Evolutionary conservation across 768 basidiomycete species (phyloP).

Genomic region (Lenzites betulinus): DNA sequence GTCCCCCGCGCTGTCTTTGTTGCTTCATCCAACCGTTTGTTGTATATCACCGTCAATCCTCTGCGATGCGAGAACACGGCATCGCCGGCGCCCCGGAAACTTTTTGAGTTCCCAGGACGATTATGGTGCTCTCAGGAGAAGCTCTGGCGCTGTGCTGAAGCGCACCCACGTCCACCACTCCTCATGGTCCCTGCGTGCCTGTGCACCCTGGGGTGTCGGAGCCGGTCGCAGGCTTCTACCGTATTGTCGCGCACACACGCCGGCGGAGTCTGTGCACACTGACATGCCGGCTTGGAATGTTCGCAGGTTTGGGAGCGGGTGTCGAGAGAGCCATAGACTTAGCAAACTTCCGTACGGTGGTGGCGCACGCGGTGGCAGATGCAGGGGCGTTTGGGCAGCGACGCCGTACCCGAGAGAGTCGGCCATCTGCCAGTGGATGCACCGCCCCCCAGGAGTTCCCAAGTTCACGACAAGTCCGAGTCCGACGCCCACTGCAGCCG

Average conservation of each 20-base stretch:
- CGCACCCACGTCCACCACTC: background rate
- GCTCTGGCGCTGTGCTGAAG: background rate
- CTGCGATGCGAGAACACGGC: background rate
- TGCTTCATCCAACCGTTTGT: background rate
- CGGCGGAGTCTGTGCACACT: background rate
- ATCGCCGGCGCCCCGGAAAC: background rate
- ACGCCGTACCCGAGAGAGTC: constrained; percentile 1
- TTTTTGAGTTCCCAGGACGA: background rate
- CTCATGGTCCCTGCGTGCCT: background rate
- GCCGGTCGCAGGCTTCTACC: background rate
- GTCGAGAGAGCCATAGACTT: background rate
- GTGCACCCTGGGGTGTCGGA: background rate
- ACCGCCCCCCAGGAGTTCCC: background rate
- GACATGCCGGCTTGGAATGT: background rate
- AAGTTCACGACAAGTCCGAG: background rate
- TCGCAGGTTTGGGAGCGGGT: background rate
- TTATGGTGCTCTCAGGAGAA: background rate
- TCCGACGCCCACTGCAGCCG: background rate
- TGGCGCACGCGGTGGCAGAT: constrained; percentile 3
- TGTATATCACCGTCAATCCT: constrained; percentile 4
- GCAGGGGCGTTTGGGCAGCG: background rate
- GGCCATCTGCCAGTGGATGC: constrained; percentile 12
- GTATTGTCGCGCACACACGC: background rate
- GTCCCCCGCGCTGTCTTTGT: background rate
- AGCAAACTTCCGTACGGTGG: background rate